Evolutionary conservation across 2,329 filamentous ascomycete genomes (phyloP).

Genomic region (Paecilomyces formosus): DNA sequence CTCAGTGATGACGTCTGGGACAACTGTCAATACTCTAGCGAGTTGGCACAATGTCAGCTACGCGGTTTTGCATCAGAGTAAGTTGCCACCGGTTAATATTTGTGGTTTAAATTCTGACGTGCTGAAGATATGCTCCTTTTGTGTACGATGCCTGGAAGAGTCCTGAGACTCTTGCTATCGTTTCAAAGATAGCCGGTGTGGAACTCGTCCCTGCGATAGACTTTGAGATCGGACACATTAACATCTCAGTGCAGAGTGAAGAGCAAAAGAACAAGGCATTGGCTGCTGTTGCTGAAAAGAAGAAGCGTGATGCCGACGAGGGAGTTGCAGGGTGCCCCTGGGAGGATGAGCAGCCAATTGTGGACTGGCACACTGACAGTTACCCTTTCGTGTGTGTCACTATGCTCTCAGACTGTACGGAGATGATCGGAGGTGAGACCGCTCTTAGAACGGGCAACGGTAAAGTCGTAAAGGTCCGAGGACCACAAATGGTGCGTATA

Average conservation of each 20-base stretch:
- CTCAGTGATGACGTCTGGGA: conserved; percentile 49
- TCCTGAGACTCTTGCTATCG: conserved; percentile 40
- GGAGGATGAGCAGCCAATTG: conserved; percentile 47
- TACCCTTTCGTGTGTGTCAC: conserved; percentile 64
- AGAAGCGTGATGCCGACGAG: conserved; percentile 31
- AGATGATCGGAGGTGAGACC: conserved; percentile 60
- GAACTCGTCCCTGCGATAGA: conserved; percentile 49
- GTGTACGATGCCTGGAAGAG: conserved; percentile 56
- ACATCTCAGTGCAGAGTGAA: conserved; percentile 46
- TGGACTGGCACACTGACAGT: conserved; percentile 59
- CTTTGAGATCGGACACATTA: conserved; percentile 50
- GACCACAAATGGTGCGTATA: conserved; percentile 49
- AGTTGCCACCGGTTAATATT: conserved; percentile 6
- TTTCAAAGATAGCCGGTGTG: conserved; percentile 49
- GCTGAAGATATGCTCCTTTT: conserved; percentile 54
- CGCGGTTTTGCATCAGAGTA: conserved; percentile 51
- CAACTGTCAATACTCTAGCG: conserved; percentile 53
- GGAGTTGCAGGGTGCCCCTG: conserved; percentile 35
- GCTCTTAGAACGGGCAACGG: conserved; percentile 49
- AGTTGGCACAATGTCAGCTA: conserved; percentile 50
- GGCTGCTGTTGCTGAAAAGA: conserved; percentile 30
- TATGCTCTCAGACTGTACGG: conserved; percentile 57
- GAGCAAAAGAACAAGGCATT: conserved; percentile 39
- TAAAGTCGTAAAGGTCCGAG: conserved; percentile 51
- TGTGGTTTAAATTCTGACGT: neutral